Base-by-base conservation (phyloP, 257 asterid species). In the Vinca minor region DNA sequence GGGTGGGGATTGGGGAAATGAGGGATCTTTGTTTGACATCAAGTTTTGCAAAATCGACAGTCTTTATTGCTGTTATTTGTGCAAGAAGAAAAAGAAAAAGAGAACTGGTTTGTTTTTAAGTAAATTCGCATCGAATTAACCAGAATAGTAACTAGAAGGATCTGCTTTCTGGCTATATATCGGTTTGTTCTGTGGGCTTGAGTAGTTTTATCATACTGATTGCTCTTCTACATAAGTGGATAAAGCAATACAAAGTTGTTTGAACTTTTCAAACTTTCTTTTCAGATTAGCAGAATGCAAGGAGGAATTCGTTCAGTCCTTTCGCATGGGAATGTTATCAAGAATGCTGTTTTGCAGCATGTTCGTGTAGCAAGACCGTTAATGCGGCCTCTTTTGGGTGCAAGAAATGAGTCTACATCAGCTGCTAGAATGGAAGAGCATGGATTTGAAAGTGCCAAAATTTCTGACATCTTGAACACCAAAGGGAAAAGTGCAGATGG, bases 401-500 rank as follows among this genome's bases (percentile, higher is more conserved):
- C 78, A 10, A 94, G 95, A 54, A 62, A 76, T 0, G 91, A 92
- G 63, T 81, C 98, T 12, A 76, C 93, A 62, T 85, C 94, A 12
- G 73, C 96, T 57, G 91, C 95, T 68, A 85, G 83, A 7, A 87
- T 92, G 2, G 98, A 92, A 80, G 98, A 92, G 80, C 95, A 85
- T n/a, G 98, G 98, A 17, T 92, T 92, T 45, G 98, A 92, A 26
- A 89, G 98, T 74, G 81, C 96, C 64, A 89, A 76, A 1, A 85
- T 92, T 31, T 75, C 95, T 5, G 98, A 92, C 74, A 72, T 92
- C 63, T 39, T 89, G 80, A 71, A 81, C 41, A 68, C 76, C 45
- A 92, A 92, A 67, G 98, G 98, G 68, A 89, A 87, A 82, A 64
- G 79, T 8, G 97, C 91, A 0, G 98, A 92, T 66, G 98, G 98